A percentile compares a stretch with the other conserved stretches of the same genome.
Evolutionary conservation across 345 rosid genomes (phyloP).

Genomic region (Schrenkiella parvula): DNA sequence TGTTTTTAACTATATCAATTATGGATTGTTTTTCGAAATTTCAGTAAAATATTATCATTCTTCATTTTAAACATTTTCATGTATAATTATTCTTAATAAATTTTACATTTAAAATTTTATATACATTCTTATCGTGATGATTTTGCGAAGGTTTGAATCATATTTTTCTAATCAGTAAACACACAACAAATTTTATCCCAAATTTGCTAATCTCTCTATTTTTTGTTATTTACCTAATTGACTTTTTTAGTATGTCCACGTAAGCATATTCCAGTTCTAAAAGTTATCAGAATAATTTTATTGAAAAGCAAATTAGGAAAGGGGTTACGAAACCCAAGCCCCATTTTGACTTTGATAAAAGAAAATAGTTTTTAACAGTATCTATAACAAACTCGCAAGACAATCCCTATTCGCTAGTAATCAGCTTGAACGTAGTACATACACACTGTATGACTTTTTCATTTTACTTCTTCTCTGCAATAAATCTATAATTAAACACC

Average conservation of each 20-base stretch:
- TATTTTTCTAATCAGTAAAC: too few relatives aligned
- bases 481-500: not conserved
- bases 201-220: too few relatives aligned
- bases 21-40: too few relatives aligned
- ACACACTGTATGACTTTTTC: conserved; percentile 17
- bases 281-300: not conserved
- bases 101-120: too few relatives aligned
- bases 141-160: too few relatives aligned
- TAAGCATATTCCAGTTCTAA: not conserved
- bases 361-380: not conserved
- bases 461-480: conserved; percentile 1
- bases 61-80: too few relatives aligned
- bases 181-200: not conserved
- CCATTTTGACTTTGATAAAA: not conserved
- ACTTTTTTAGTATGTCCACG: conserved; percentile 26
- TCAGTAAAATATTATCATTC: too few relatives aligned
- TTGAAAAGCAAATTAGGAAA: not conserved
- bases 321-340: conserved; percentile 11
- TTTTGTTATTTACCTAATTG: not conserved
- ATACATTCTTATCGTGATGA: too few relatives aligned
- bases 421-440: conserved; percentile 14
- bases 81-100: too few relatives aligned
- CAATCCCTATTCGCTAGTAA: conserved; percentile 24
- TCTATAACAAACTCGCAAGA: conserved; percentile 19
- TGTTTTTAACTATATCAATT: too few relatives aligned